These are phyloP conservation scores for Ganoderma lucidum DNA, from an alignment of 1,284 basidiomycete genomes.

Conservation along the genomic window DNA sequence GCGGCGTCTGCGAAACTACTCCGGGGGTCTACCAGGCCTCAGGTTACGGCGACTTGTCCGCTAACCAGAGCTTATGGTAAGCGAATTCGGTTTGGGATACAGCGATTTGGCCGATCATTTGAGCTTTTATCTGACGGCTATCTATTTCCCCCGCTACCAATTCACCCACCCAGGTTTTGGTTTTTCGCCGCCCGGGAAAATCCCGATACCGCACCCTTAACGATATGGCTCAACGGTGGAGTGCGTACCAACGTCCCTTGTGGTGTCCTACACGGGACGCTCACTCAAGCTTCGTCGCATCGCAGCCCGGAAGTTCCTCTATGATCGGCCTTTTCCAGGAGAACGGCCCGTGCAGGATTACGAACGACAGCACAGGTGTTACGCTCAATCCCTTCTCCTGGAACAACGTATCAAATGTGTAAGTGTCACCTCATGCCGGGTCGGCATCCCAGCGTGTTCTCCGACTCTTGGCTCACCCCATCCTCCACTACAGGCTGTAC, in stretches of 20 bases:
- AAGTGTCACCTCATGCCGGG: constrained; percentile 21
- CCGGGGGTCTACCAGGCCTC: constrained; percentile 64
- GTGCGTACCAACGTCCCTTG: constrained; percentile 45
- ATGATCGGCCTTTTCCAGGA: constrained; percentile 77
- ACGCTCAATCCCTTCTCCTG: constrained; percentile 67
- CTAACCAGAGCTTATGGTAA: constrained; percentile 64
- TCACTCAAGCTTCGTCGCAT: constrained; percentile 9
- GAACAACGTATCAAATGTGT: constrained; percentile 70
- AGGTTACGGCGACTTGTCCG: constrained; percentile 64
- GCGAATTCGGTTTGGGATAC: constrained; percentile 15
- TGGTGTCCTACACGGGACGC: neutral
- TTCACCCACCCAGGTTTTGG: constrained; percentile 60
- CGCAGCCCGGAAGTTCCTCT: constrained; percentile 67
- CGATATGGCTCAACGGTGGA: constrained; percentile 73
- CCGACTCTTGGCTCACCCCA: neutral
- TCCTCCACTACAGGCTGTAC: constrained; percentile 45
- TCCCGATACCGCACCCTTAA: constrained; percentile 62
- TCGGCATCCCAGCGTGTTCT: neutral
- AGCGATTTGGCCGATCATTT: neutral
- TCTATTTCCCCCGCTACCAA: neutral
- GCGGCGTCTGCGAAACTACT: constrained; percentile 65
- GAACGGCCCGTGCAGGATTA: constrained; percentile 68
- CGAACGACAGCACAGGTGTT: constrained; percentile 60
- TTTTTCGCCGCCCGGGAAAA: constrained; percentile 70
- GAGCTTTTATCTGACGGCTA: neutral